Conservation (phyloP, 192 early-diverging fungal genomes). For the Podila epigama region DNA sequence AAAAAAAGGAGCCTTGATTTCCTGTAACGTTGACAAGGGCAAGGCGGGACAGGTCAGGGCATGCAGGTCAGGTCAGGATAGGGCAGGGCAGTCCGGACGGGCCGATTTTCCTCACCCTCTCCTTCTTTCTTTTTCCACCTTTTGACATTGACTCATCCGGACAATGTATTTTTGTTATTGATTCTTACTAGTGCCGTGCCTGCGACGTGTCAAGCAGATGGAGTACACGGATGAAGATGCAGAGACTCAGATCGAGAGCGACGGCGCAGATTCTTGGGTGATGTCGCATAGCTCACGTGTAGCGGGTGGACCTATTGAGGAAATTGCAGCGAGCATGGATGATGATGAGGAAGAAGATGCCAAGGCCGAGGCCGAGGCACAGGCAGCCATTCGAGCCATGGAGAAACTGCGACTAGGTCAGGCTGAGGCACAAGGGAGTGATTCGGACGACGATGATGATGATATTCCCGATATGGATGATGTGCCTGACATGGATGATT, state of each 20-base stretch:
- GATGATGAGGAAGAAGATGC: constrained; percentile 72
- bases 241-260: constrained; percentile 65
- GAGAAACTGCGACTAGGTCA: constrained; percentile 49
- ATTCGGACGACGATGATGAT: constrained; percentile 60
- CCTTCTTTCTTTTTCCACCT: neutral
- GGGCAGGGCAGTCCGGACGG: no score
- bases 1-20: no score
- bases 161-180: neutral
- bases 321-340: constrained; percentile 44
- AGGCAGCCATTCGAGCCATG: constrained; percentile 41
- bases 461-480: constrained; percentile 90
- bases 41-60: no score
- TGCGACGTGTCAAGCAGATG: constrained; percentile 84
- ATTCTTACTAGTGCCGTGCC: constrained; percentile 76
- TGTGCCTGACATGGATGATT: constrained; percentile 88
- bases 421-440: constrained; percentile 41
- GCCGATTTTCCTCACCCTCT: neutral
- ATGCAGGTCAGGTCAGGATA: no score
- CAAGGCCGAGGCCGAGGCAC: constrained; percentile 65
- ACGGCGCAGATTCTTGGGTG: constrained; percentile 82
- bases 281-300: constrained; percentile 79
- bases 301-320: constrained; percentile 40
- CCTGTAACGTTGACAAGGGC: no score
- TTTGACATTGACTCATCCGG: neutral
- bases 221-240: constrained; percentile 72